Percentiles rank a stretch among this genome's conserved stretches.
These are phyloP conservation scores for Golubevia sp. DNA, from an alignment of 1,284 basidiomycete species.

Conservation along the genomic window DNA sequence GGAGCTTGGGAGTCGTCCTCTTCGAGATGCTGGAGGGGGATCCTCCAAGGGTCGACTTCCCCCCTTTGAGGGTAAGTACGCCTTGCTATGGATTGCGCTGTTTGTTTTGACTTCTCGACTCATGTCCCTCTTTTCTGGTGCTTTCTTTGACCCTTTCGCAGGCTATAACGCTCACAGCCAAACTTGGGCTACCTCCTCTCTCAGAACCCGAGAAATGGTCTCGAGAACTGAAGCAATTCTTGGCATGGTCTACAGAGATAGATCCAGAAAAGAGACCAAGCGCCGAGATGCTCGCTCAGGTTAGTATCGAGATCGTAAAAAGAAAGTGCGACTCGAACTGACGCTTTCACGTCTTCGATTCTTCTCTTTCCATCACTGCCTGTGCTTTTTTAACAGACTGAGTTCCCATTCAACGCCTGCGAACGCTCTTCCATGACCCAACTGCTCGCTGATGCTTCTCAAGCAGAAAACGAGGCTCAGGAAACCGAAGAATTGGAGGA, in stretches of 20 bases:
- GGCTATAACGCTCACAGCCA: constrained; percentile 45
- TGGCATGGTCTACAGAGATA: constrained; percentile 46
- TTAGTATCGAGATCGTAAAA: constrained; percentile 6
- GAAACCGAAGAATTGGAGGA: constrained; percentile 8
- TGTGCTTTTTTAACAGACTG: constrained; percentile 12
- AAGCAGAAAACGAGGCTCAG: constrained; percentile 10
- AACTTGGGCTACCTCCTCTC: constrained; percentile 34
- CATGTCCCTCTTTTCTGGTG: background rate
- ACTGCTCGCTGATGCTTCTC: constrained; percentile 20
- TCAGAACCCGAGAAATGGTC: constrained; percentile 17
- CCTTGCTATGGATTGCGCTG: background rate
- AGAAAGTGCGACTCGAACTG: background rate
- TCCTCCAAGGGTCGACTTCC: constrained; percentile 46
- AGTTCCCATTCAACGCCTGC: constrained; percentile 28
- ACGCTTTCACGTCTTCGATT: background rate
- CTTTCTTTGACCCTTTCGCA: background rate
- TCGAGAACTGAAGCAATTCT: constrained; percentile 35
- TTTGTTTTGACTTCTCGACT: background rate
- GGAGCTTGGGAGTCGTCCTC: constrained; percentile 41
- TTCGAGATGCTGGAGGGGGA: constrained; percentile 49
- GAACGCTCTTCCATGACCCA: constrained; percentile 20
- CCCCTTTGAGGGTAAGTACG: constrained; percentile 20
- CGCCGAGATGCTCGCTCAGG: constrained; percentile 34
- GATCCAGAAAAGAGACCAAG: constrained; percentile 32
- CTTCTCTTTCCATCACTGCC: background rate